Base-by-base conservation (phyloP, 768 basidiomycete genomes). In the Phanerochaete sordida region DNA sequence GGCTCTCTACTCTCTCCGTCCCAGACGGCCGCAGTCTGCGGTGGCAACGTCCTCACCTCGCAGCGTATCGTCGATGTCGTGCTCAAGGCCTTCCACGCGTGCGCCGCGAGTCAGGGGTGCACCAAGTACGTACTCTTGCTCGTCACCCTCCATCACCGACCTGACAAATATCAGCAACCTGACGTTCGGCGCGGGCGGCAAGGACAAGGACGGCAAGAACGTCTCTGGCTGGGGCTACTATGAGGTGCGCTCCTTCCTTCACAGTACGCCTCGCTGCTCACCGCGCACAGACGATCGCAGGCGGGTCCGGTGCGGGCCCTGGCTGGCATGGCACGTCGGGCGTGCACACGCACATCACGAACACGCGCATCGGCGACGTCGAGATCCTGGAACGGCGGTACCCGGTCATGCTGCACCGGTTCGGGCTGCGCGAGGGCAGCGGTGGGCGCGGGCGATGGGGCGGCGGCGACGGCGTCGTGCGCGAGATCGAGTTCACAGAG, bases 41-140 rank as follows among this genome's bases (percentile, higher is more conserved):
- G 91, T 30, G 95, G 95, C 12, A 98, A 97, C 69, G 93, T 95
- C 1, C 76, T 93, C 47, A 95, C 93, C 3, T 91, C 88, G 5
- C 95, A 96, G 69, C 81, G 95, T n/a, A 91, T 96, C 47, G 92
- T 95, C 2, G 95, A 98, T 69, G 93, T 95, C 2, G 90, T 98
- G 33, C 76, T 98, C 35, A 93, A 90, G 70, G 94, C 95, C 0
- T 97, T 98, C 77, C 83, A 90, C 66, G 94, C 93, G 2, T 88
- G 87, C 49, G 93, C 94, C 19, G 95, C 94, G 0, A 93, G 91
- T 67, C 95, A 97, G 70, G 95, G 95, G 1, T 93, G 92, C 67
- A 95, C 92, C 48, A 95, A 95, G 92, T 92, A 70, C 65, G 86
- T 72, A 2, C 37, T 44, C 35, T 39, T 39, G 9, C n/a, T 50